Percentiles rank a stretch among this genome's conserved stretches.
phyloP scores from a whole-genome alignment of 495 filamentous ascomycete species.

The Penicillium tannophilum region DNA sequence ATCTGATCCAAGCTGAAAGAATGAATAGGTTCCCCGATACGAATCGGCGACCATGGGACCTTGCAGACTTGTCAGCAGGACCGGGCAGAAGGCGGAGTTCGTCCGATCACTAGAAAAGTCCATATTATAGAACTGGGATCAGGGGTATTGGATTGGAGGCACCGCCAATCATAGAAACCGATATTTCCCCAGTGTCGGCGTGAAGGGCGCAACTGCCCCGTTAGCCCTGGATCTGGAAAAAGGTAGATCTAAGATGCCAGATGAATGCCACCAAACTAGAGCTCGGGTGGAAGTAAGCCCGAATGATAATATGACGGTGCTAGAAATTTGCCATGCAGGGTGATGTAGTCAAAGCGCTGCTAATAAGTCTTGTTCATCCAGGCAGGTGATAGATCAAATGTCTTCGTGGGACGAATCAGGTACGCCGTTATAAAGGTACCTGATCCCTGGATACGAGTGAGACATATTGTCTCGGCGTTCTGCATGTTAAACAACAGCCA shows the following conservation, averaged over 20 bases:
- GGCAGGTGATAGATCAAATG: background rate
- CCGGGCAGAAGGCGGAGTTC: background rate
- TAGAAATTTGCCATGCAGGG: slow-evolving; percentile 3
- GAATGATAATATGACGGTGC: slow-evolving; percentile 7
- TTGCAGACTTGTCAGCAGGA: background rate
- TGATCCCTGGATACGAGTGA: slow-evolving; percentile 11
- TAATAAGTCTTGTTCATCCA: background rate
- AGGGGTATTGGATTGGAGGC: slow-evolving; percentile 3
- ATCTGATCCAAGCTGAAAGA: background rate
- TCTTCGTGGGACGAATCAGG: slow-evolving; percentile 15
- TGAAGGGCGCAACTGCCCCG: slow-evolving; percentile 6
- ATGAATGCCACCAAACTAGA: slow-evolving; percentile 6
- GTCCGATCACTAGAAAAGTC: slow-evolving; percentile 10
- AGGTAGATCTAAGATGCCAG: slow-evolving; percentile 9
- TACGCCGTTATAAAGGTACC: slow-evolving; percentile 7
- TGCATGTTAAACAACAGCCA: slow-evolving; percentile 13
- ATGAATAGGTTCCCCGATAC: slow-evolving; percentile 1
- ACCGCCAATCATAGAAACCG: slow-evolving; percentile 8
- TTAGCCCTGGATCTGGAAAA: slow-evolving; percentile 8
- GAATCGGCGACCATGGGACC: slow-evolving; percentile 6
- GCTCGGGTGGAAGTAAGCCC: slow-evolving; percentile 16
- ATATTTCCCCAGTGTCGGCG: slow-evolving; percentile 9
- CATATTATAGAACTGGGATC: slow-evolving; percentile 6
- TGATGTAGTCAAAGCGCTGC: slow-evolving; percentile 10
- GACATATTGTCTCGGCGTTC: slow-evolving; percentile 13